These are phyloP conservation scores for Termitomyces sp. DNA, from an alignment of 768 basidiomycete genomes.

Conservation along the genomic window DNA sequence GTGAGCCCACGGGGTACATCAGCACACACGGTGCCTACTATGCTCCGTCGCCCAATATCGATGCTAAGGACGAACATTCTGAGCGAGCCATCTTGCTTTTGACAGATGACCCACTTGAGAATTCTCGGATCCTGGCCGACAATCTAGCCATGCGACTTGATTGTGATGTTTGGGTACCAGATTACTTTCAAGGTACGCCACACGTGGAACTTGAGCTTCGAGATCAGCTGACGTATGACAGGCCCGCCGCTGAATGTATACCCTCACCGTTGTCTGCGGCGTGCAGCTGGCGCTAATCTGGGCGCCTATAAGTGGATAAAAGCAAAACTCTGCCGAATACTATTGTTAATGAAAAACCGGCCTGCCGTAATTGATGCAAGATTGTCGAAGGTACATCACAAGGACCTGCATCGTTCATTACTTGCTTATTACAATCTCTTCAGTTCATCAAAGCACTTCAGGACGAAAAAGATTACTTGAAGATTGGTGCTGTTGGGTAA, in stretches of 20 bases:
- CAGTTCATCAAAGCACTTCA: conserved; percentile 36
- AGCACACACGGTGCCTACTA: conserved; percentile 42
- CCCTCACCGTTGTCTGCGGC: conserved; percentile 17
- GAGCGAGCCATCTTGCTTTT: conserved; percentile 46
- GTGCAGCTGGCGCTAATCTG: conserved; percentile 28
- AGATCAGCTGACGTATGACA: background rate
- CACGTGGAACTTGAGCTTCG: background rate
- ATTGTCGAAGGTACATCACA: conserved; percentile 24
- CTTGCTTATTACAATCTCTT: background rate
- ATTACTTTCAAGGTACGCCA: conserved; percentile 50
- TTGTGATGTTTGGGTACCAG: conserved; percentile 64
- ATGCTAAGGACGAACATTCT: conserved; percentile 18
- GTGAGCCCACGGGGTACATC: conserved; percentile 41
- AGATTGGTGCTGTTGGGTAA: conserved; percentile 32
- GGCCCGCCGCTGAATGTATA: background rate
- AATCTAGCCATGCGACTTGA: conserved; percentile 39
- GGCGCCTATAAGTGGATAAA: conserved; percentile 23
- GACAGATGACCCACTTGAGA: conserved; percentile 53
- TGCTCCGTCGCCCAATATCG: conserved; percentile 23
- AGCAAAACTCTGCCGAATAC: conserved; percentile 23
- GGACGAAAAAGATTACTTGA: conserved; percentile 36
- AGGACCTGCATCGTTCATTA: background rate
- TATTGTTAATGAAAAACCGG: conserved; percentile 26
- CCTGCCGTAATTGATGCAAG: conserved; percentile 28
- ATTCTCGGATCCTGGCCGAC: conserved; percentile 57